Conservation (phyloP, 176 grass and related monocot genomes). For the Echinochloa phyllopogon region DNA sequence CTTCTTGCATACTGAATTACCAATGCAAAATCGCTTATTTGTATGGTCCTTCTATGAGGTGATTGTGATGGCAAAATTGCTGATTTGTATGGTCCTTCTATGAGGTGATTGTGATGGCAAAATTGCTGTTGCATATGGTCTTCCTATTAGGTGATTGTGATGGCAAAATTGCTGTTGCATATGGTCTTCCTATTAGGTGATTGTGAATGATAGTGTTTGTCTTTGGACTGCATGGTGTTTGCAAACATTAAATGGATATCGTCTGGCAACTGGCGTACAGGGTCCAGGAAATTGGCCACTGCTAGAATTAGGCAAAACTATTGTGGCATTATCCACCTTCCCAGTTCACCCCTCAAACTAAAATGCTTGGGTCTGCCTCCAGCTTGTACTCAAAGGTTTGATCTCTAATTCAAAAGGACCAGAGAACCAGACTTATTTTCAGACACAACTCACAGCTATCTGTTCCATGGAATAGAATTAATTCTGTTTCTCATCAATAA, state of each 20-base stretch:
- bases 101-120: background rate
- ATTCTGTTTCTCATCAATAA: conserved; percentile 37
- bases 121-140: too few species aligned
- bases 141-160: background rate
- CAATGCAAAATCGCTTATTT: background rate
- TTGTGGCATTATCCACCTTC: background rate
- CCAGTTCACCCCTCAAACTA: background rate
- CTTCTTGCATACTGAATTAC: background rate
- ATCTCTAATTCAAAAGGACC: background rate
- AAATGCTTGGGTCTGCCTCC: background rate
- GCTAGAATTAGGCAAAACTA: background rate
- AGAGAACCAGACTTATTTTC: background rate
- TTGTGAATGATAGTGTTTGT: background rate
- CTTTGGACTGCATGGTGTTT: background rate
- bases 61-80: background rate
- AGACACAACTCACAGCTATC: background rate
- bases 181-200: background rate
- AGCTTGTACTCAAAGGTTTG: background rate
- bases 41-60: background rate
- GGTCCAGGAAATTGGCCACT: background rate
- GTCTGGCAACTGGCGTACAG: background rate
- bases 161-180: too few species aligned
- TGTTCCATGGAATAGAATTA: background rate
- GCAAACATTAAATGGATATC: background rate
- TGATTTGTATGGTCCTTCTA: background rate